Evolutionary conservation across 352 stramenopile species (phyloP), one percentile per base, ranked within the genome.

Genomic region (Aphanomyces astaci): DNA sequence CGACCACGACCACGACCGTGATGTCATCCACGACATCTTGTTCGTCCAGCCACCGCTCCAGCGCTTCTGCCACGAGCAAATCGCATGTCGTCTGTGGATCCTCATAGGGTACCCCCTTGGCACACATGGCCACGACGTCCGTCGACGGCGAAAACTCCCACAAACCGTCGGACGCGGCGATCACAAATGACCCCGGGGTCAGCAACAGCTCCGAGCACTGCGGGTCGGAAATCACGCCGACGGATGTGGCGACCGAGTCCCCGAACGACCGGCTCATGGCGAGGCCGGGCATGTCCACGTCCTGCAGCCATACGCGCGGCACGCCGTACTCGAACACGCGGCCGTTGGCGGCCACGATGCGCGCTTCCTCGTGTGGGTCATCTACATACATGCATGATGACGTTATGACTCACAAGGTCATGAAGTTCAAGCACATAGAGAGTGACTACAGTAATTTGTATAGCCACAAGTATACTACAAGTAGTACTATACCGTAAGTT

Each of bases 1-100:
- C 49, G 49, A 57, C 51, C 2, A n/a, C 51, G 36, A 59, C 22
- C 51, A 59, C 22, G 48, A 75, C 81, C 13, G 84, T 94, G 69
- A 91, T 92, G 72, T 94, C 86, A 62, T 94, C 86, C 4, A 94
- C 76, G 28, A 92, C 81, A 60, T 91, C 80, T 66, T 94, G 84
- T 62, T 94, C 84, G 17, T 73, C 76, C 43, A 86, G 86, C 86
- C 86, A 94, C 54, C 82, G 82, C 70, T 88, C 75, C 40, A 74
- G 78, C 13, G 84, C 82, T 71, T 90, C 84, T 2, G 81, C 79
- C 13, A 91, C 74, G 4, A 92, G 75, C 43, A 79, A 76, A 33
- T 87, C 80, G 65, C 82, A 90, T 19, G 79, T 70, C 52, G 87
- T 75, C 64, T 92, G 82, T n/a, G 86, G 78, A 74, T 89, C 87